Percentiles rank a stretch among this genome's conserved stretches.
These are phyloP conservation scores for Ceratopteris richardii DNA, from an alignment of 75 land plant species.

Conservation along the genomic window DNA sequence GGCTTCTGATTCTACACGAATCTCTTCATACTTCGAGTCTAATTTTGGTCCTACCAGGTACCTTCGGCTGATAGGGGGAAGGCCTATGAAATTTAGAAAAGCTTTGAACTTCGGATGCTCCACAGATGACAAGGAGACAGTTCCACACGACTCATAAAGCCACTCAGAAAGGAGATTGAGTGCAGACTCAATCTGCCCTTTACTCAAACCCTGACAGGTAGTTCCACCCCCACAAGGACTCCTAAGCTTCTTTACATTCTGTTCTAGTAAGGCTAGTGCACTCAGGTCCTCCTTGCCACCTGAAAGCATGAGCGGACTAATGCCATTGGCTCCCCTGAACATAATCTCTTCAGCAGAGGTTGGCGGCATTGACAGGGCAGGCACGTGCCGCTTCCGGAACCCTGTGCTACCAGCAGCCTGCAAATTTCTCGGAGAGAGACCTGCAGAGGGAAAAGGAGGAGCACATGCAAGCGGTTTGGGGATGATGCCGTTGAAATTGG, in stretches of 20 bases:
- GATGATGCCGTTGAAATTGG: conserved; percentile 46
- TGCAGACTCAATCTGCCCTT: conserved; percentile 50
- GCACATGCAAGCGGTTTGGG: conserved; percentile 36
- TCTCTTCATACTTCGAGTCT: conserved; percentile 65
- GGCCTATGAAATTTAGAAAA: conserved; percentile 71
- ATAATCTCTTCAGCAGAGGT: conserved; percentile 10
- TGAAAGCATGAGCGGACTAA: conserved; percentile 49
- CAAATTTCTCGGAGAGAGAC: conserved; percentile 20
- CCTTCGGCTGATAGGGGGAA: conserved; percentile 47
- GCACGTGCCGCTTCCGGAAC: conserved; percentile 5
- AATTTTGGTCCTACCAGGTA: conserved; percentile 43
- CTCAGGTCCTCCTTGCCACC: conserved; percentile 88
- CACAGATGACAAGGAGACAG: conserved; percentile 63
- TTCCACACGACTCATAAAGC: conserved; percentile 77
- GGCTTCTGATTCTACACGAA: conserved; percentile 50
- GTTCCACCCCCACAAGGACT: conserved; percentile 42
- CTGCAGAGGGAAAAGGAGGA: conserved; percentile 17
- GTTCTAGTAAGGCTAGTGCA: conserved; percentile 72
- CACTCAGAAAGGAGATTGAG: conserved; percentile 73
- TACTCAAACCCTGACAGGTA: conserved; percentile 39
- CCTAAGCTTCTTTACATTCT: conserved; percentile 78
- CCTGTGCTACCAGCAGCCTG: not conserved
- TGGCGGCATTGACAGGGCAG: conserved; percentile 4
- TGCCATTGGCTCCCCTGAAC: conserved; percentile 2
- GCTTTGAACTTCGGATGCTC: conserved; percentile 79